Percentiles rank a stretch among this genome's conserved stretches.
Conservation (phyloP, 768 basidiomycete species). For the Mrakia hoshinonis region DNA sequence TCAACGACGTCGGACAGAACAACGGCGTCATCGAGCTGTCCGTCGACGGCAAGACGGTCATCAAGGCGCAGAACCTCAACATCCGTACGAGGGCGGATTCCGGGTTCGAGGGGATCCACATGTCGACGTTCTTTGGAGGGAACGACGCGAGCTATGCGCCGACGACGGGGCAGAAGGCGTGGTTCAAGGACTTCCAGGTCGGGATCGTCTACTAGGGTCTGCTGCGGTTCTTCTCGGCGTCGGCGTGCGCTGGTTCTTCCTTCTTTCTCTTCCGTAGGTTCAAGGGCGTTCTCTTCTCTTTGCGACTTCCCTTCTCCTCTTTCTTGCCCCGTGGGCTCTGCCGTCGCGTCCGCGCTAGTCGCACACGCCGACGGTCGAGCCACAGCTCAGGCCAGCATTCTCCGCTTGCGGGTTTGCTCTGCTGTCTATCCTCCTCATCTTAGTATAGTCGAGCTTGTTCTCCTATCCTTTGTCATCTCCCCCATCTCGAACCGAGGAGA, state of each 20-base stretch:
- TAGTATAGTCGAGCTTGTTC: no score
- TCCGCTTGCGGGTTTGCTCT: no score
- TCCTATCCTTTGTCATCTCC: no score
- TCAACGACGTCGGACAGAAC: slow-evolving; percentile 60
- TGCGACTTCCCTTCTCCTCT: no score
- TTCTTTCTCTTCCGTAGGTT: neutral
- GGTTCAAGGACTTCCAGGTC: slow-evolving; percentile 62
- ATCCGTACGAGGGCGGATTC: slow-evolving; percentile 49
- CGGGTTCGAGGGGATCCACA: slow-evolving; percentile 48
- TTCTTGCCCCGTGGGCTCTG: no score
- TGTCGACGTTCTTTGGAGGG: slow-evolving; percentile 69
- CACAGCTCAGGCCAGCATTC: no score
- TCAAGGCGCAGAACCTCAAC: slow-evolving; percentile 52
- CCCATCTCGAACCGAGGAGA: no score
- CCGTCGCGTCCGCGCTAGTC: no score
- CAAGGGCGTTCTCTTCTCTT: no score
- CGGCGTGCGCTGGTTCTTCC: neutral
- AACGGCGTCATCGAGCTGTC: slow-evolving; percentile 68
- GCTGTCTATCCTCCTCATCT: no score
- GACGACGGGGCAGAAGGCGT: slow-evolving; percentile 55
- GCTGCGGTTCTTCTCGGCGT: neutral
- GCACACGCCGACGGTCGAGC: no score
- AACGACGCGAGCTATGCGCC: slow-evolving; percentile 49
- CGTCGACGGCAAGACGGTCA: slow-evolving; percentile 56
- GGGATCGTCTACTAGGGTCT: slow-evolving; percentile 45